These are phyloP conservation scores for Immersiella caudata DNA, from an alignment of 495 filamentous ascomycete species.

Conservation along the genomic window DNA sequence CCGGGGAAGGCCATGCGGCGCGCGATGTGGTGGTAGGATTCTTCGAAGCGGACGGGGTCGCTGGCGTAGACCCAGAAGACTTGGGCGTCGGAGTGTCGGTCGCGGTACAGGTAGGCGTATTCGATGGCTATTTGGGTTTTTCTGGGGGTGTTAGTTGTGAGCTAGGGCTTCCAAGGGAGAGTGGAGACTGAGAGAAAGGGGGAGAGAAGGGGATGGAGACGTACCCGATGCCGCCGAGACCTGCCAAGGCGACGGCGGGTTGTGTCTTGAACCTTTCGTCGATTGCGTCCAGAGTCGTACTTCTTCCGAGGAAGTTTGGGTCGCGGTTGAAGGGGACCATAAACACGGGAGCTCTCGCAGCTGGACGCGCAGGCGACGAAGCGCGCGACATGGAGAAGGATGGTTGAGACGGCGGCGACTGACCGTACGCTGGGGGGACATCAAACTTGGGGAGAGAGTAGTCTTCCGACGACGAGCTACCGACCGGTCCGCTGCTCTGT, in stretches of 20 bases:
- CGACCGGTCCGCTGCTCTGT: neutral
- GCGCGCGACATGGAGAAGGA: neutral
- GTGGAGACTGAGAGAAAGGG: neutral
- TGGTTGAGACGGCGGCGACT: neutral
- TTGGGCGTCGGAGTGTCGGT: neutral
- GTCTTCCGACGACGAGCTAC: neutral
- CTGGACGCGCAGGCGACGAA: neutral
- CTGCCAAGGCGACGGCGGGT: neutral
- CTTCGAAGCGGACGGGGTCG: neutral
- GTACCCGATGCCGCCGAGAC: constrained; percentile 4
- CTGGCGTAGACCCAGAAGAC: constrained; percentile 6
- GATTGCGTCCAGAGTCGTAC: neutral
- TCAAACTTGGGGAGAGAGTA: neutral
- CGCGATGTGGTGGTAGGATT: neutral
- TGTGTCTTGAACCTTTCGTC: neutral
- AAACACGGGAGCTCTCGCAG: neutral
- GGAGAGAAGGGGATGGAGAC: neutral
- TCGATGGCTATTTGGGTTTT: constrained; percentile 6
- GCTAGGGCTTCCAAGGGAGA: neutral
- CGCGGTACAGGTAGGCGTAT: neutral
- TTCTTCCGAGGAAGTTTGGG: neutral
- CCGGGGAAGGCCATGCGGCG: neutral
- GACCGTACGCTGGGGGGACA: neutral
- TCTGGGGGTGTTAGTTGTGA: neutral
- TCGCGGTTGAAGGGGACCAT: neutral